These are phyloP conservation scores for Cicer yamashitae DNA, from an alignment of 306 rosid species.

Conservation along the genomic window DNA sequence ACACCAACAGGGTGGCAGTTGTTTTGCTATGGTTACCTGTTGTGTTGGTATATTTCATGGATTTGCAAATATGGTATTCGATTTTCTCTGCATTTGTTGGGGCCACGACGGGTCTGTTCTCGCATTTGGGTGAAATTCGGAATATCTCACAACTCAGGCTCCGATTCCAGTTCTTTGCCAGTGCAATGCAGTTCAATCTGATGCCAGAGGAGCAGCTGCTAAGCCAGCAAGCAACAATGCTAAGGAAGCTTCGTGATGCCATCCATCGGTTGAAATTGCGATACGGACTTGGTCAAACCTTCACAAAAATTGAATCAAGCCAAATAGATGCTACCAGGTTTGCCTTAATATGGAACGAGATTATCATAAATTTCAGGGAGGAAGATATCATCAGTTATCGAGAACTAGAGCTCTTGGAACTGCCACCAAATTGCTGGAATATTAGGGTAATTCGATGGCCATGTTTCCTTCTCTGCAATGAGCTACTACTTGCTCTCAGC, in stretches of 20 bases:
- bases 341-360: slow-evolving; percentile 98
- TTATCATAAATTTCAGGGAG: slow-evolving; percentile 83
- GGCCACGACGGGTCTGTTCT: slow-evolving; percentile 71
- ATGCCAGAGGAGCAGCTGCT: slow-evolving; percentile 68
- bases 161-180: slow-evolving; percentile 92
- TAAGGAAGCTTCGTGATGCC: slow-evolving; percentile 83
- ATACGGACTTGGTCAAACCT: slow-evolving; percentile 78
- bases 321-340: slow-evolving; percentile 81
- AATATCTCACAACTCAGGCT: slow-evolving; percentile 78
- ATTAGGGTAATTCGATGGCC: slow-evolving; percentile 97
- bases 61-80: slow-evolving; percentile 93
- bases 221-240: slow-evolving; percentile 51
- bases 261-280: slow-evolving; percentile 77
- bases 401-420: slow-evolving; percentile 80
- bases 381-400: slow-evolving; percentile 87
- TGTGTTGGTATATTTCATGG: slow-evolving; percentile 83
- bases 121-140: slow-evolving; percentile 95
- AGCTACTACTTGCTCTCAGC: slow-evolving; percentile 81
- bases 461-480: slow-evolving; percentile 77
- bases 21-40: slow-evolving; percentile 83
- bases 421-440: slow-evolving; percentile 82
- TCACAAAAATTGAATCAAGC: slow-evolving; percentile 80
- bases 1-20: slow-evolving; percentile 70
- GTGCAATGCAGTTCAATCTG: slow-evolving; percentile 89
- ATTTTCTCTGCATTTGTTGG: slow-evolving; percentile 75